Percentiles rank a stretch among this genome's conserved stretches.
Evolutionary conservation across 257 asterid genomes (phyloP).

Genomic region (Salvia splendens): DNA sequence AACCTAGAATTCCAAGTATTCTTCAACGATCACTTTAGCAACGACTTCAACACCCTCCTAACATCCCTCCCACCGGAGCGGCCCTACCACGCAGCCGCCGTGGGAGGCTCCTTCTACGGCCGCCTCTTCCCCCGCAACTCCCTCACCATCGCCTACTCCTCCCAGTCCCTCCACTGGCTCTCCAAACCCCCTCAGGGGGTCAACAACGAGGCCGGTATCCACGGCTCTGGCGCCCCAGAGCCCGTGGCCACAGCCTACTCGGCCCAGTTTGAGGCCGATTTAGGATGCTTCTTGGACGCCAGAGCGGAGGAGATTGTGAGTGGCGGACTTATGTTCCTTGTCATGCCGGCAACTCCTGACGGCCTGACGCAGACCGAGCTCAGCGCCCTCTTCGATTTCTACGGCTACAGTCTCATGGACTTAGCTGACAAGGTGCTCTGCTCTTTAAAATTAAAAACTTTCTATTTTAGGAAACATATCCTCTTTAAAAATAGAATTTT

Average conservation of each 20-base stretch:
- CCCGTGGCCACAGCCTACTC: conserved; percentile 31
- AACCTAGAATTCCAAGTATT: neutral
- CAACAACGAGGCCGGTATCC: conserved; percentile 29
- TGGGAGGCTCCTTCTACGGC: conserved; percentile 40
- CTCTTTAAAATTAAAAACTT: no score
- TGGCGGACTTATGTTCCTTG: conserved; percentile 37
- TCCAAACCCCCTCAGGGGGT: conserved; percentile 33
- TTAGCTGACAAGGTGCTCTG: conserved; percentile 2
- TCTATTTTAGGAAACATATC: no score
- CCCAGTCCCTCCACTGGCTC: conserved; percentile 43
- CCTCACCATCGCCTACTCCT: conserved; percentile 36
- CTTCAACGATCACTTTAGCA: neutral
- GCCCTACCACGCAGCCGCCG: conserved; percentile 38
- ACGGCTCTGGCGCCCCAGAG: conserved; percentile 16
- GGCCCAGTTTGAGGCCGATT: conserved; percentile 36
- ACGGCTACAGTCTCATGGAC: no score
- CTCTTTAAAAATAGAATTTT: no score
- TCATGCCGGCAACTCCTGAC: conserved; percentile 19
- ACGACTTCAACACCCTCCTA: conserved; percentile 25
- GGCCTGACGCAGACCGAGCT: no score
- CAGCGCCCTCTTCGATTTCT: no score
- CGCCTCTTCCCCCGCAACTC: conserved; percentile 35
- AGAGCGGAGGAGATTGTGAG: conserved; percentile 42
- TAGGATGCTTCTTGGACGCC: conserved; percentile 32
- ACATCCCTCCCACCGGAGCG: conserved; percentile 20